Percentiles rank a stretch among this genome's conserved stretches.
phyloP scores from a whole-genome alignment of 495 filamentous ascomycete genomes.

The Evernia prunastri region DNA sequence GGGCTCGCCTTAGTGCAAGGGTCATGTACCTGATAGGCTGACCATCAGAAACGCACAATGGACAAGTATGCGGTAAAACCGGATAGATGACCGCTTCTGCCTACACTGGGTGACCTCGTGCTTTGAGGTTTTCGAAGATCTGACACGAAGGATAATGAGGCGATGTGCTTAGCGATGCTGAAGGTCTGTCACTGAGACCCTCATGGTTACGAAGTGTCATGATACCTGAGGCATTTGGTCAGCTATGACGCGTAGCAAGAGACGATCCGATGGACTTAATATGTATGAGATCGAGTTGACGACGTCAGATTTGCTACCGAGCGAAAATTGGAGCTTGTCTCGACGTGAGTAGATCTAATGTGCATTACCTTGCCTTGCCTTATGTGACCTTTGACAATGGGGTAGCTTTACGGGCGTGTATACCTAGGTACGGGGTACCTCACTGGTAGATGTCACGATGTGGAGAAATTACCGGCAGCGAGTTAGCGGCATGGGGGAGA shows the following conservation, averaged over 20 bases:
- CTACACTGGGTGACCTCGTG: not conserved
- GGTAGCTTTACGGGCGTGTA: too few relatives aligned
- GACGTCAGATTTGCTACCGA: not conserved
- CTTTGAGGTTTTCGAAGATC: not conserved
- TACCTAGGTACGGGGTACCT: too few relatives aligned
- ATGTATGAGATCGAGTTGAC: too few relatives aligned
- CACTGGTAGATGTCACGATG: too few relatives aligned
- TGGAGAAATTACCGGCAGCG: too few relatives aligned
- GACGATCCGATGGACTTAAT: not conserved
- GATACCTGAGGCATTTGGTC: not conserved
- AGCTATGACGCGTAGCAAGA: not conserved
- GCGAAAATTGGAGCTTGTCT: not conserved
- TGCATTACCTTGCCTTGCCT: too few relatives aligned
- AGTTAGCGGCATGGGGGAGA: too few relatives aligned
- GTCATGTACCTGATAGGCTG: not conserved
- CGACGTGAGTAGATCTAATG: too few relatives aligned
- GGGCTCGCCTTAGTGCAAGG: not conserved
- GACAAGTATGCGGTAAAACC: not conserved
- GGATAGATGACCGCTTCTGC: not conserved
- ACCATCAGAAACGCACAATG: not conserved
- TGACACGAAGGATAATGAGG: not conserved
- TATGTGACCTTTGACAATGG: too few relatives aligned
- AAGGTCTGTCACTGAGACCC: not conserved
- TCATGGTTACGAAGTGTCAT: not conserved
- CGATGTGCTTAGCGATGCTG: not conserved